Percentiles rank a stretch among this genome's conserved stretches.
These are phyloP conservation scores for Microglena sp. DNA, from an alignment of 139 green algal genomes.

Conservation along the genomic window DNA sequence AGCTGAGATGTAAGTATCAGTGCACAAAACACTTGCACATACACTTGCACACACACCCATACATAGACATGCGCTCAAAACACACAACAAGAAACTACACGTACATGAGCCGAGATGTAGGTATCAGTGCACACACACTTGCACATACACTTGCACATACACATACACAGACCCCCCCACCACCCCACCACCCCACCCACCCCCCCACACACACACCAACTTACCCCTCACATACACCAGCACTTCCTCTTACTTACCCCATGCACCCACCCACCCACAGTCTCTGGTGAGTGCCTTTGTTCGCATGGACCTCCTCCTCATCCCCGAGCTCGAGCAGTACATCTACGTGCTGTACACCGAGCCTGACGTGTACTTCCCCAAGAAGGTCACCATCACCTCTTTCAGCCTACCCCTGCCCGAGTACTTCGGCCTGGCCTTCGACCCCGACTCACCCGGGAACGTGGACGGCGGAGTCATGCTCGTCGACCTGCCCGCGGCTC, in stretches of 20 bases:
- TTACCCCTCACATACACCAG: too few relatives aligned
- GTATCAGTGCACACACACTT: neutral
- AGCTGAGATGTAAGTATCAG: too few relatives aligned
- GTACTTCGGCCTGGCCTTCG: neutral
- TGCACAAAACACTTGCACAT: too few relatives aligned
- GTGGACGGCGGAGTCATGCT: conserved; percentile 3
- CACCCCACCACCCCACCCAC: too few relatives aligned
- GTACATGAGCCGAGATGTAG: too few relatives aligned
- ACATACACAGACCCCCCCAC: too few relatives aligned
- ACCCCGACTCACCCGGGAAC: neutral
- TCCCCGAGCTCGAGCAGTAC: conserved; percentile 2
- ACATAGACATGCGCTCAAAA: too few relatives aligned
- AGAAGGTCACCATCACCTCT: neutral
- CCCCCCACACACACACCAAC: too few relatives aligned
- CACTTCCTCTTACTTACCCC: too few relatives aligned
- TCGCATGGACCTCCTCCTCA: neutral
- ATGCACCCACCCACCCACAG: neutral
- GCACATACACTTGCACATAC: neutral
- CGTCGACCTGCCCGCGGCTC: neutral
- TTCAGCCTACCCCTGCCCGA: conserved; percentile 4
- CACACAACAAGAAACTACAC: too few relatives aligned
- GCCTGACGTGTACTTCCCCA: conserved; percentile 10
- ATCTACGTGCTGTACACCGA: conserved; percentile 13
- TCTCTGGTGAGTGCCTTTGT: neutral
- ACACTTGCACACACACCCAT: too few relatives aligned